Conservation (phyloP, 176 grass and related monocot species). For the Stipa capillata region DNA sequence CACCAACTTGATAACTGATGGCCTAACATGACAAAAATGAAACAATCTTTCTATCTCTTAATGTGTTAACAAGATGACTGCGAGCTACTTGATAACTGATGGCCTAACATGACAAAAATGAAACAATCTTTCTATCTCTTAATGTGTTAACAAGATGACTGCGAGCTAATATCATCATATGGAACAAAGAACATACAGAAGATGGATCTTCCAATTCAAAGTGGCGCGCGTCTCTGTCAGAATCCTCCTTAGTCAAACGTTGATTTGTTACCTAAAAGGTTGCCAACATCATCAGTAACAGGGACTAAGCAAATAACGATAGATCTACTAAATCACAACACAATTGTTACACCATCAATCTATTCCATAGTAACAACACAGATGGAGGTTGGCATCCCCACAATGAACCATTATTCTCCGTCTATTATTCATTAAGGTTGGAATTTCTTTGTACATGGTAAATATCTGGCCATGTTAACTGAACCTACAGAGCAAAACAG, state of each 20-base stretch:
- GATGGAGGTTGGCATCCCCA: background rate
- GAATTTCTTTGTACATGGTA: background rate
- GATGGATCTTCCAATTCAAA: conserved; percentile 72
- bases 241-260: conserved; percentile 41
- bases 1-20: conserved; percentile 71
- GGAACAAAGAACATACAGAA: conserved; percentile 43
- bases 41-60: conserved; percentile 1
- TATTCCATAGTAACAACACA: conserved; percentile 1
- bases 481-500: background rate
- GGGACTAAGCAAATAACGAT: conserved; percentile 2
- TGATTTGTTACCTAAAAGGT: conserved; percentile 38
- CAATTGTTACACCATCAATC: background rate
- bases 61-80: background rate
- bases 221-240: conserved; percentile 74
- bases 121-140: background rate
- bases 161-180: background rate
- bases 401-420: background rate
- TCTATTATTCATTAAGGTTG: background rate
- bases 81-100: conserved; percentile 79
- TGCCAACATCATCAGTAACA: conserved; percentile 1
- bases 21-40: conserved; percentile 27
- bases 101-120: conserved; percentile 27
- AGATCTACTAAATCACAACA: background rate
- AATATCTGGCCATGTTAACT: background rate
- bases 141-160: background rate